These are phyloP conservation scores for Plenodomus biglobosus DNA, from an alignment of 2,329 filamentous ascomycete genomes.

Conservation along the genomic window DNA sequence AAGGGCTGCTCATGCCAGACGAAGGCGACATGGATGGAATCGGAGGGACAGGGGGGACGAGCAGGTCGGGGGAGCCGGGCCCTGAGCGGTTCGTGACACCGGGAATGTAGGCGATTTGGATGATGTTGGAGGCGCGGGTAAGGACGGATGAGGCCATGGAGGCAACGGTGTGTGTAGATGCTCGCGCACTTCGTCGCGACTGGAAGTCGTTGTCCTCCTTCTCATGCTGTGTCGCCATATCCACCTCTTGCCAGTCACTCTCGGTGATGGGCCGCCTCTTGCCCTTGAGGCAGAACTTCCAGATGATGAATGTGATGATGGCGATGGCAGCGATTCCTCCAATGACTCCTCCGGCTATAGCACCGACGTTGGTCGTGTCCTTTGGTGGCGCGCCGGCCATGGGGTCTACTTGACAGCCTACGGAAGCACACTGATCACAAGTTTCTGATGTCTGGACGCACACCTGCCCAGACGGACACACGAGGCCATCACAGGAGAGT, in stretches of 20 bases:
- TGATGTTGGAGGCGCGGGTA: conserved; percentile 96
- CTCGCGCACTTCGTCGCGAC: conserved; percentile 62
- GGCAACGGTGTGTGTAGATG: conserved; percentile 80
- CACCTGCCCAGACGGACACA: conserved; percentile 57
- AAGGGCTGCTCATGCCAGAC: conserved; percentile 60
- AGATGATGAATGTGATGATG: conserved; percentile 76
- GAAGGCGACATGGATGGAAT: conserved; percentile 67
- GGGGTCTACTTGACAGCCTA: conserved; percentile 53
- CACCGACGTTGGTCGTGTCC: conserved; percentile 67
- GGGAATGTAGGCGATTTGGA: conserved; percentile 98
- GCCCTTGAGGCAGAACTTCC: conserved; percentile 83
- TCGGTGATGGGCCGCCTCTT: conserved; percentile 65
- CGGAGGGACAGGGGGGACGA: conserved; percentile 90
- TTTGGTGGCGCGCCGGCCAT: conserved; percentile 31
- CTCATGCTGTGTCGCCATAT: conserved; percentile 56
- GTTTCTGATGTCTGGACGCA: conserved; percentile 62
- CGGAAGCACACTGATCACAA: conserved; percentile 62
- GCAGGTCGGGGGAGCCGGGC: conserved; percentile 75
- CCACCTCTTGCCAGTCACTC: conserved; percentile 59
- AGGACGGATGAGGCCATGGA: conserved; percentile 95
- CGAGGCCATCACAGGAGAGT: conserved; percentile 58
- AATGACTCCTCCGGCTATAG: conserved; percentile 88
- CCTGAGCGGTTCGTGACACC: conserved; percentile 91
- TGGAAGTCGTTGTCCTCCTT: conserved; percentile 60
- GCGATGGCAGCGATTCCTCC: conserved; percentile 77